phyloP scores from a whole-genome alignment of 805 yeast genomes.

The Ascoidea rubescens region DNA sequence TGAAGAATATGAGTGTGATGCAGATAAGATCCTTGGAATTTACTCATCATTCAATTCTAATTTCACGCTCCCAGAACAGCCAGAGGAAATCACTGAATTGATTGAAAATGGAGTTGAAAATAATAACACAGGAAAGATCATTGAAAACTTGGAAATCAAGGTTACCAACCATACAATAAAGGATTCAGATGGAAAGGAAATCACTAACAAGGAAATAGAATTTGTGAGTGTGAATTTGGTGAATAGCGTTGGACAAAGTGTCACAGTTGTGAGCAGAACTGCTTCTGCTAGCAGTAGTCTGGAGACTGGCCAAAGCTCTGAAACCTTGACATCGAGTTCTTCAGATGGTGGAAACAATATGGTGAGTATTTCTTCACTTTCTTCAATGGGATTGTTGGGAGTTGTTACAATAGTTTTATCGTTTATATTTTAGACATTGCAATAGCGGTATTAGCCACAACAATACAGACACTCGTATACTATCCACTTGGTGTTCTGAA shows the following conservation, averaged over 20 bases:
- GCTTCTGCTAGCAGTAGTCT: no score
- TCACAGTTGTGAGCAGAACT: no score
- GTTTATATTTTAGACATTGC: no score
- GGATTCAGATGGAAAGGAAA: slow-evolving; percentile 20
- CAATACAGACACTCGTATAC: no score
- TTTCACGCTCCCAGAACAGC: slow-evolving; percentile 34
- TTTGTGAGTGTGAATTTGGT: slow-evolving; percentile 22
- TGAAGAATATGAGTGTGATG: slow-evolving; percentile 25
- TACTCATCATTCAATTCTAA: slow-evolving; percentile 29
- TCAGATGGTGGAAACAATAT: no score
- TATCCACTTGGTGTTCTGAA: no score
- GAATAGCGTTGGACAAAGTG: slow-evolving; percentile 12
- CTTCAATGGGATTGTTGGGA: no score
- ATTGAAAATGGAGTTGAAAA: slow-evolving; percentile 34
- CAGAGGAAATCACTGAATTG: slow-evolving; percentile 26
- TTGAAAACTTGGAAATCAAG: slow-evolving; percentile 23
- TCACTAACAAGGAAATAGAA: slow-evolving; percentile 23
- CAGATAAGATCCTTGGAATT: slow-evolving; percentile 20
- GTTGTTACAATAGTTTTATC: no score
- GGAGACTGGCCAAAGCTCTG: no score
- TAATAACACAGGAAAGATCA: slow-evolving; percentile 29
- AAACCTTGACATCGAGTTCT: no score
- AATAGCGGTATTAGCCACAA: no score
- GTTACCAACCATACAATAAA: slow-evolving; percentile 27
- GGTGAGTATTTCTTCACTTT: no score